Conservation (phyloP, 495 filamentous ascomycete species). For the Mycothermus thermophilus region DNA sequence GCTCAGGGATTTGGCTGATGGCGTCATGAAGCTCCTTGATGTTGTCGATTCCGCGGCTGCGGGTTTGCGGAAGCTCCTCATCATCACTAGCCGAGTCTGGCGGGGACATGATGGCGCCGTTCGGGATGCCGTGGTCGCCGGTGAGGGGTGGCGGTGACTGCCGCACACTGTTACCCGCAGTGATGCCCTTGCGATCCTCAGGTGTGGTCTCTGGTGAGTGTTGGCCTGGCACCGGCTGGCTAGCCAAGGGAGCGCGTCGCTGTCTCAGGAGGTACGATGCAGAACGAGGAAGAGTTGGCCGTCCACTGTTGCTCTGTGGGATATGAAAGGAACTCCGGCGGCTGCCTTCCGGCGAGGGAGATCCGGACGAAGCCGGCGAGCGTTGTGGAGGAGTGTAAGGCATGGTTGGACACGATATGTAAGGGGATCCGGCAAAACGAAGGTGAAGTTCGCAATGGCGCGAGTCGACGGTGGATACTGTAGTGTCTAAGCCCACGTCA, state of each 20-base stretch:
- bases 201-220: slow-evolving; percentile 33
- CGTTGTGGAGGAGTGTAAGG: slow-evolving; percentile 83
- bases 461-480: too few species aligned
- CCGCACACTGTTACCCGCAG: slow-evolving; percentile 42
- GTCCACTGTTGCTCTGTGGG: slow-evolving; percentile 26
- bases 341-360: slow-evolving; percentile 48
- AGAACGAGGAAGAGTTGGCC: slow-evolving; percentile 53
- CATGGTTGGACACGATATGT: too few species aligned
- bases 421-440: too few species aligned
- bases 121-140: slow-evolving; percentile 52
- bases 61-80: slow-evolving; percentile 42
- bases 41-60: slow-evolving; percentile 43
- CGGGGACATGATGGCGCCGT: slow-evolving; percentile 71
- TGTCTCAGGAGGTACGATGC: slow-evolving; percentile 58
- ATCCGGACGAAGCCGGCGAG: slow-evolving; percentile 60
- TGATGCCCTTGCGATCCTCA: slow-evolving; percentile 37
- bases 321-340: slow-evolving; percentile 41
- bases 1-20: slow-evolving; percentile 62
- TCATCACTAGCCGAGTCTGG: slow-evolving; percentile 86
- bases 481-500: slow-evolving; percentile 8
- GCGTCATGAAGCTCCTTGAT: slow-evolving; percentile 72
- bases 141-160: slow-evolving; percentile 69
- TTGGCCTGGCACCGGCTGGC: slow-evolving; percentile 21
- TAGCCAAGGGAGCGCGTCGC: slow-evolving; percentile 33
- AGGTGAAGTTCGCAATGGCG: too few species aligned